Evolutionary conservation across 768 basidiomycete genomes (phyloP), one percentile per base, ranked within the genome.

Genomic region (Trametes elegans): DNA sequence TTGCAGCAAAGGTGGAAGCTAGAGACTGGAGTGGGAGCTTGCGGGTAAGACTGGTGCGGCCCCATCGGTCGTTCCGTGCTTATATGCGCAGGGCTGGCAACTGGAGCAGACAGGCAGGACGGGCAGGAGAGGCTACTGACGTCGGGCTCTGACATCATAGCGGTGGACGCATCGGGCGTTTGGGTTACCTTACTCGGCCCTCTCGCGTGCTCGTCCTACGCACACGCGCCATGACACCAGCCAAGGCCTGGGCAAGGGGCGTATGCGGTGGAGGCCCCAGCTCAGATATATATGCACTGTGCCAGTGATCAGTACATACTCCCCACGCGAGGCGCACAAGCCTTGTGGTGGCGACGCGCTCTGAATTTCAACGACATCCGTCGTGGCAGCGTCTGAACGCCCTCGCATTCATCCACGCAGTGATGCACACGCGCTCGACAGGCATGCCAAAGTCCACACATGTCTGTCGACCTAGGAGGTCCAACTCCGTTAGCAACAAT

Each of bases 61-160:
- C 9, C 16, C 24, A 38, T 31, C 19, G 29, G 5, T 3, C 16
- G 16, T 5, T 29, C 1, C 18, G 19, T 16, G 27, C 16, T 38
- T 54, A 54, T 45, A 54, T 47, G 29, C 28, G 21, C 24, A 4
- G 19, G 35, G 51, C 42, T 44, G 45, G 53, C n/a, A n/a, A 48
- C 38, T 29, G 10, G 46, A 13, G 28, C 5, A 9, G 5, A 39
- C 53, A 46, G 11, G 41, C 38, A n/a, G 43, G 19, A 43, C 11
- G 44, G 9, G 23, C 14, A n/a, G 38, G 41, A 34, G 50, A 32
- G 38, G 49, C 21, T 24, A 53, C 43, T 53, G 53, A 44, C 44
- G 50, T 42, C 24, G 50, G 51, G 42, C 24, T 55, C 53, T 55
- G 53, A 55, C 53, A 55, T 55, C 53, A 55, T 55, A 47, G n/a